Evolutionary conservation across 225 moss, liverwort and hornwort species (phyloP).

Genomic region (Neckera pumila): DNA sequence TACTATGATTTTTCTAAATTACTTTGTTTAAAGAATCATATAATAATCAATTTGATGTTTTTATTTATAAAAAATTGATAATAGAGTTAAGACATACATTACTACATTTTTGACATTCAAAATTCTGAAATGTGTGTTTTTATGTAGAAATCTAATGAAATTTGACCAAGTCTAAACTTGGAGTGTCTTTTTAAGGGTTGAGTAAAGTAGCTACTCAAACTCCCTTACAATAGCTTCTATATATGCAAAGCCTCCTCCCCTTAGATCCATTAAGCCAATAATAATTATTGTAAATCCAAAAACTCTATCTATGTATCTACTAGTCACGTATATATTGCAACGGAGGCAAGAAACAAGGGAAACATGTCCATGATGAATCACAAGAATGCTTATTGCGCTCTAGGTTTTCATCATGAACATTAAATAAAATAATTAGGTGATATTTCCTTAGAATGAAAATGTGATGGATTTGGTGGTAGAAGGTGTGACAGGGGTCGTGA

Average conservation of each 20-base stretch:
- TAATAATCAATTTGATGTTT: too few relatives aligned
- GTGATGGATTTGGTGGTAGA: rapidly evolving
- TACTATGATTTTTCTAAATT: too few relatives aligned
- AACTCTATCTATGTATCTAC: neutral
- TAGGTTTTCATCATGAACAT: too few relatives aligned
- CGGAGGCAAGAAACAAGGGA: neutral
- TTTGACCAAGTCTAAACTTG: neutral
- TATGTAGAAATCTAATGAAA: too few relatives aligned
- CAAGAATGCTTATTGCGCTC: rapidly evolving
- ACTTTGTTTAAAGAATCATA: too few relatives aligned
- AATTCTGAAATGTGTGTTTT: too few relatives aligned
- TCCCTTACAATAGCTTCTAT: rapidly evolving
- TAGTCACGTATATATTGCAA: neutral
- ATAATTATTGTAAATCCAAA: neutral
- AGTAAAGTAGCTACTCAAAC: neutral
- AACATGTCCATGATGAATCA: neutral
- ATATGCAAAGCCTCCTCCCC: rapidly evolving
- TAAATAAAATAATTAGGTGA: too few relatives aligned
- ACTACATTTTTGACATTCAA: too few relatives aligned
- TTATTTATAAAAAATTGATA: too few relatives aligned
- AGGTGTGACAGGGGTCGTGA: neutral
- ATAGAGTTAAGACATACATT: too few relatives aligned
- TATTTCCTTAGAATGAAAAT: neutral
- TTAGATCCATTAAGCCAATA: neutral
- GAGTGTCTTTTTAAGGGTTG: neutral